Conservation (phyloP, 495 filamentous ascomycete genomes). For the Zalerion maritima region DNA sequence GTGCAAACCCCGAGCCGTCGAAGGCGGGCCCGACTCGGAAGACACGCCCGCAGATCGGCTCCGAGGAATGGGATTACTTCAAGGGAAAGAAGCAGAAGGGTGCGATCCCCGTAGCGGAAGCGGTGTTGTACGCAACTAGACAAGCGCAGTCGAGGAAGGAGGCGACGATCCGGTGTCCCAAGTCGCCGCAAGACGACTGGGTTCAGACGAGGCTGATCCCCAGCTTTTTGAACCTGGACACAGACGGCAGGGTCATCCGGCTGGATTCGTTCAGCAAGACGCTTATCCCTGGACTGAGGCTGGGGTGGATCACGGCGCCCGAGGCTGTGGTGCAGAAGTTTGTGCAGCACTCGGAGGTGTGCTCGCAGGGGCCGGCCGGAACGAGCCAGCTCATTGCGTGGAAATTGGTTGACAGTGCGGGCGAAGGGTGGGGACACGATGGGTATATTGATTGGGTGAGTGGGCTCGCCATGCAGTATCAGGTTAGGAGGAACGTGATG, state of each 20-base stretch:
- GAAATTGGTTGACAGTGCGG: slow-evolving; percentile 82
- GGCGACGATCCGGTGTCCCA: too few species aligned
- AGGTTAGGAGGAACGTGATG: slow-evolving; percentile 57
- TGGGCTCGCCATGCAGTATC: slow-evolving; percentile 70
- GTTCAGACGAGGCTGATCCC: too few species aligned
- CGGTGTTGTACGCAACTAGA: too few species aligned
- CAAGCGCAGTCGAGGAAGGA: too few species aligned
- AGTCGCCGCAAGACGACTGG: too few species aligned
- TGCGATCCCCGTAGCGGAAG: too few species aligned
- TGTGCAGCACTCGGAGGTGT: slow-evolving; percentile 59
- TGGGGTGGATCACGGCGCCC: slow-evolving; percentile 70
- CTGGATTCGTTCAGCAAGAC: slow-evolving; percentile 78
- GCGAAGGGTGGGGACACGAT: slow-evolving; percentile 88
- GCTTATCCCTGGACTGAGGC: slow-evolving; percentile 57
- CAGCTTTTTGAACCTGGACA: slow-evolving; percentile 51
- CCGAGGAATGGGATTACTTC: too few species aligned
- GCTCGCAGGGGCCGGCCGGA: slow-evolving; percentile 71
- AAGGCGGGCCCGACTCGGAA: too few species aligned
- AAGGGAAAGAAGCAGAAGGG: too few species aligned
- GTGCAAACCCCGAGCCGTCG: too few species aligned
- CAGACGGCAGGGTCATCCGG: slow-evolving; percentile 51
- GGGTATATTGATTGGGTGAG: slow-evolving; percentile 89
- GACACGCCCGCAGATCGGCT: too few species aligned
- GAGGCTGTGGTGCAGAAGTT: slow-evolving; percentile 74
- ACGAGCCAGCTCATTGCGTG: slow-evolving; percentile 69